phyloP scores from a whole-genome alignment of 177 flowering plant species.

The Vitis hybrid region DNA sequence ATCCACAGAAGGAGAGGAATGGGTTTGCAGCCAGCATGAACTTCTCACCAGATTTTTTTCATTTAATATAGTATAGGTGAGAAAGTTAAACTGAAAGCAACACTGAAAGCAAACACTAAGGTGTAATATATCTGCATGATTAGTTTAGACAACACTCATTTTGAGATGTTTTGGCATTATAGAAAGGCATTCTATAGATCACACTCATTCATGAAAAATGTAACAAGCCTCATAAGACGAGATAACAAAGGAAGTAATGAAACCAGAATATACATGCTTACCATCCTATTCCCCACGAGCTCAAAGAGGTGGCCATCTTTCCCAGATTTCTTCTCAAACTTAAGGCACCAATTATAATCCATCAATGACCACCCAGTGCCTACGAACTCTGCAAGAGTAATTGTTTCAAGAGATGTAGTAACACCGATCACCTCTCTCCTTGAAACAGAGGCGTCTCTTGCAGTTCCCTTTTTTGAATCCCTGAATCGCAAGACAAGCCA shows the following conservation, averaged over 20 bases:
- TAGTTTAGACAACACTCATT: background rate
- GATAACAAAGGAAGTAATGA: background rate
- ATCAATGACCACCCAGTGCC: slow-evolving; percentile 55
- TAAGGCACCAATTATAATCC: slow-evolving; percentile 49
- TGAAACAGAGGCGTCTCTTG: slow-evolving; percentile 9
- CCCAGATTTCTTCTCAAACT: slow-evolving; percentile 30
- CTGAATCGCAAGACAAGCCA: slow-evolving; percentile 26
- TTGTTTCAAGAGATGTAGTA: slow-evolving; percentile 43
- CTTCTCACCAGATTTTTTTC: background rate
- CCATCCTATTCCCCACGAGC: slow-evolving; percentile 55
- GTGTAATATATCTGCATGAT: background rate
- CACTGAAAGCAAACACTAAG: too few species aligned
- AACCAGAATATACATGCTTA: slow-evolving; percentile 21
- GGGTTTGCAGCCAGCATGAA: background rate
- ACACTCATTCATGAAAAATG: background rate
- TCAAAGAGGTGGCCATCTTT: slow-evolving; percentile 52
- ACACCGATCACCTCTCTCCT: slow-evolving; percentile 63
- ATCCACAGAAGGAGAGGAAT: background rate
- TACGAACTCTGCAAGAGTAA: slow-evolving; percentile 48
- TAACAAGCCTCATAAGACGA: background rate
- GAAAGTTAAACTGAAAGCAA: too few species aligned
- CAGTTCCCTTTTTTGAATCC: slow-evolving; percentile 30
- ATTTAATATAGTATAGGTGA: too few species aligned
- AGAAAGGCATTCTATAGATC: background rate
- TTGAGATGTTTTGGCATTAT: background rate